Evolutionary conservation across 805 yeast genomes (phyloP), one percentile per base, ranked within the genome.

Genomic region (Zygosaccharomyces rouxii): DNA sequence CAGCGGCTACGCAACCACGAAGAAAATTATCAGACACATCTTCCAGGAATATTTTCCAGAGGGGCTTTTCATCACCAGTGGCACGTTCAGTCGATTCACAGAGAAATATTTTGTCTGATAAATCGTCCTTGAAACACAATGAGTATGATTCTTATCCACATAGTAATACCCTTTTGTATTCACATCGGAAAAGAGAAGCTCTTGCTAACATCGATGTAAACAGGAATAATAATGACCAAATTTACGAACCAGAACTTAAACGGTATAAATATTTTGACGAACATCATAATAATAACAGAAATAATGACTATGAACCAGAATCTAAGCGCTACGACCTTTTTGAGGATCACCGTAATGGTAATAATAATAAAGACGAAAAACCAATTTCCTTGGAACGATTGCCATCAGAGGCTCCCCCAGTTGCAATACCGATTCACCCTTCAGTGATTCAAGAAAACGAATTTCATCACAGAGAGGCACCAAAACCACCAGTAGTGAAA

Each of bases 161-260:
- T 6, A 41, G 25, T 29, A 48, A 46, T 35, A 50, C 48, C 49
- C 43, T 43, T 26, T 35, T 38, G 30, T 35, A 41, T 35, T 25
- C 56, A 29, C 43, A 40, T 30, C 31, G 33, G 43, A 42, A 60
- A 52, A 51, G 69, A 46, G 67, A 62, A 47, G 66, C 62, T 14
- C 57, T 64, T 44, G 51, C 62, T 42, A 56, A 47, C 47, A 54
- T 63, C 5, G 59, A 60, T 50, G 47, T 62, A 14, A 65, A 65
- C 53, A 54, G 56, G 29, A 49, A 38, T 19, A 16, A 16, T 19
- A 41, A 41, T 16, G 38, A 38, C 33, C 46, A 44, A 22, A 46
- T 40, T 29, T 30, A 37, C 18, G 29, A 35, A 25, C 53, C 37
- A 21, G 48, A 44, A 26, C 35, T 46, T 7, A 51, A 51, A 44